Conservation (phyloP, 2,329 filamentous ascomycete genomes). For the Stachybotrys chartarum region DNA sequence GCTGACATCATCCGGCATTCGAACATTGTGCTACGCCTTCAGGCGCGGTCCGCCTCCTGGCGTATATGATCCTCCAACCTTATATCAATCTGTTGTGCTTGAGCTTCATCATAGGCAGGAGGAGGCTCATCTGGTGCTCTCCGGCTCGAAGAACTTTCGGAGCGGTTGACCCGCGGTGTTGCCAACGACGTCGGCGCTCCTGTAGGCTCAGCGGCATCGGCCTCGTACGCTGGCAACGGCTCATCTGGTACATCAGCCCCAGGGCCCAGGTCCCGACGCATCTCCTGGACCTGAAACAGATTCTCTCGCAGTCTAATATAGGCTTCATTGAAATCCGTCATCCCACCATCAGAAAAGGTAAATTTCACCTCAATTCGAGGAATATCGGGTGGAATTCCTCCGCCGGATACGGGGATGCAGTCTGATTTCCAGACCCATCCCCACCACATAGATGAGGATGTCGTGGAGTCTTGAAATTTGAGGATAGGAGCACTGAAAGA, state of each 20-base stretch:
- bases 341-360: conserved; percentile 92
- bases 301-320: conserved; percentile 83
- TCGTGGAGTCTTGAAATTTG: conserved; percentile 78
- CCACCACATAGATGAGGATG: conserved; percentile 77
- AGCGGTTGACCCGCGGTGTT: conserved; percentile 18
- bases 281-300: conserved; percentile 71
- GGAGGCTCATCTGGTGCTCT: conserved; percentile 66
- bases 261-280: conserved; percentile 61
- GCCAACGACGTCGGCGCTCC: conserved; percentile 16
- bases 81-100: conserved; percentile 58
- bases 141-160: conserved; percentile 29
- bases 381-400: conserved; percentile 70
- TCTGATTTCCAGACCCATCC: conserved; percentile 84
- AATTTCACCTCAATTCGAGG: conserved; percentile 73
- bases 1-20: too few species aligned
- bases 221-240: conserved; percentile 81
- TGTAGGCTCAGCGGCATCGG: conserved; percentile 28
- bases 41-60: conserved; percentile 60
- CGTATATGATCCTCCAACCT: conserved; percentile 63
- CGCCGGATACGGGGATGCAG: conserved; percentile 73
- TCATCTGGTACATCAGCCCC: conserved; percentile 67
- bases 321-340: conserved; percentile 77
- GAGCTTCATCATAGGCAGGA: conserved; percentile 86
- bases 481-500: conserved; percentile 87
- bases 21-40: too few species aligned